A percentile compares a stretch with the other conserved stretches of the same genome.
Evolutionary conservation across 1,284 basidiomycete genomes (phyloP).

Genomic region (Trichosporon coremiiforme): DNA sequence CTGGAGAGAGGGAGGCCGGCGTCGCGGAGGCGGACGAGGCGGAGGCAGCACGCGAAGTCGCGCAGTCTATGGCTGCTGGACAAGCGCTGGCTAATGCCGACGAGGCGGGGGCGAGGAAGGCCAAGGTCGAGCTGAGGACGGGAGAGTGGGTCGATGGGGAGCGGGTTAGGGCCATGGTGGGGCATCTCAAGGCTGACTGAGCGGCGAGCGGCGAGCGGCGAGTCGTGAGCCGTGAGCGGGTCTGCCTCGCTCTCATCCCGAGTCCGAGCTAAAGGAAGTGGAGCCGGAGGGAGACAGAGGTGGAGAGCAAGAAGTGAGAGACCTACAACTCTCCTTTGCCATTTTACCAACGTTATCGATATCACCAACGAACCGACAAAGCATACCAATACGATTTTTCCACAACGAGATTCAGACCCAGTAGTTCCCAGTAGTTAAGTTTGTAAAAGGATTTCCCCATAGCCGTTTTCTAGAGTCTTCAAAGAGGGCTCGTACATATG

Average conservation of each 20-base stretch:
- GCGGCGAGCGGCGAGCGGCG: slow-evolving; percentile 1
- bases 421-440: too few relatives aligned
- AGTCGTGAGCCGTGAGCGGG: neutral
- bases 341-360: too few relatives aligned
- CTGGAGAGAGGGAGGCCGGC: neutral
- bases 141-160: neutral
- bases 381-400: too few relatives aligned
- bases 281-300: neutral
- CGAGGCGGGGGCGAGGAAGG: neutral
- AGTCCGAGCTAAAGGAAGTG: neutral
- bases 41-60: neutral
- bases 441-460: too few relatives aligned
- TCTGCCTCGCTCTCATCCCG: too few relatives aligned
- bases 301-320: too few relatives aligned
- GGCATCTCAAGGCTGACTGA: slow-evolving; percentile 8
- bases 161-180: neutral
- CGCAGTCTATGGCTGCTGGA: neutral
- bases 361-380: too few relatives aligned
- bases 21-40: neutral
- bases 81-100: neutral
- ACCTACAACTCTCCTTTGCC: too few relatives aligned
- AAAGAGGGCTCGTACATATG: slow-evolving; percentile 10
- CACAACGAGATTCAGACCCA: too few relatives aligned
- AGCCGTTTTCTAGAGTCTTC: too few relatives aligned
- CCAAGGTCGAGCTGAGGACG: neutral